A percentile compares a stretch with the other conserved stretches of the same genome.
Conservation (phyloP, 768 basidiomycete species). For the Astraeus odoratus region DNA sequence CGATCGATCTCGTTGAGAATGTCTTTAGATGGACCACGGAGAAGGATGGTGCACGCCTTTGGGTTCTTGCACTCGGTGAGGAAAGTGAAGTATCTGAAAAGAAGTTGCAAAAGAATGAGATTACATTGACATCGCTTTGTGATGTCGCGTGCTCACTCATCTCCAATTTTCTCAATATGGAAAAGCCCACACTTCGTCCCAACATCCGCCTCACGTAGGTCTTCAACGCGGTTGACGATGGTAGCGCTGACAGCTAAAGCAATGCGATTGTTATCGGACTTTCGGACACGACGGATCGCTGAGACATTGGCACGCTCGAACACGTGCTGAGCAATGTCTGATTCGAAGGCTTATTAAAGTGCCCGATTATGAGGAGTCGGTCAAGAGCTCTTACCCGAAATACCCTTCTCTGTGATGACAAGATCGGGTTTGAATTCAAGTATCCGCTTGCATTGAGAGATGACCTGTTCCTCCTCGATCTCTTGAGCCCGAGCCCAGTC, state of each 20-base stretch:
- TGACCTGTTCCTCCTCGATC: constrained; percentile 97
- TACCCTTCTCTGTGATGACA: constrained; percentile 95
- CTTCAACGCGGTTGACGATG: constrained; percentile 95
- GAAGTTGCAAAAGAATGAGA: not conserved
- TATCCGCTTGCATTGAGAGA: constrained; percentile 74
- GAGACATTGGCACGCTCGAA: constrained; percentile 83
- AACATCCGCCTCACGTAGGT: constrained; percentile 85
- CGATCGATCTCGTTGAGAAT: constrained; percentile 97
- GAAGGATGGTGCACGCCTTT: constrained; percentile 96
- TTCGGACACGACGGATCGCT: constrained; percentile 95
- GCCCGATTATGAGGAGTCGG: not conserved
- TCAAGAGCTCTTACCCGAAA: constrained; percentile 61
- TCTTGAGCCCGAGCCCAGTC: constrained; percentile 91
- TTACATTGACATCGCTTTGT: not conserved
- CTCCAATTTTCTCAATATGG: constrained; percentile 94
- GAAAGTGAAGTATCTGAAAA: constrained; percentile 87
- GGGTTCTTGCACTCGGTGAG: constrained; percentile 85
- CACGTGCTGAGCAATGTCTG: constrained; percentile 91
- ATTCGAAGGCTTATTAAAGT: not conserved
- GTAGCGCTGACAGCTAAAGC: constrained; percentile 93
- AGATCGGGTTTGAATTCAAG: constrained; percentile 93
- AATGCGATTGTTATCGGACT: constrained; percentile 98
- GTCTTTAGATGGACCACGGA: constrained; percentile 96
- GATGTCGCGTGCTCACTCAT: constrained; percentile 51
- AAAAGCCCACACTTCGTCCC: constrained; percentile 95